Conservation (phyloP, 1,139 yeast genomes). For the Pichia cactophila region DNA sequence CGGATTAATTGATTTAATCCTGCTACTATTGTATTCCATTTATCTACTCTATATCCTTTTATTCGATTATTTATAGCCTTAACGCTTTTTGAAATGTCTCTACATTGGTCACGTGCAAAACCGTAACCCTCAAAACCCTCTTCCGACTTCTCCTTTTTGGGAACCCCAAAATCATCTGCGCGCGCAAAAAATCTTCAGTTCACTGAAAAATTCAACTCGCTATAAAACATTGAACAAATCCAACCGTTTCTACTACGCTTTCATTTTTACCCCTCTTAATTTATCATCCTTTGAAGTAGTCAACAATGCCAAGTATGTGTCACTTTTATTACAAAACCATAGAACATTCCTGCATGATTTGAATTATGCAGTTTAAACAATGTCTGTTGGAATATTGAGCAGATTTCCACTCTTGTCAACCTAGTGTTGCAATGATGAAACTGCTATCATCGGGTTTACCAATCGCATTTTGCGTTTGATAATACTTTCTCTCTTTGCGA, state of each 20-base stretch:
- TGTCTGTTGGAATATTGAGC: constrained; percentile 1
- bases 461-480: neutral
- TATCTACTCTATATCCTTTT: neutral
- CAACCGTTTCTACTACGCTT: neutral
- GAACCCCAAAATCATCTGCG: neutral
- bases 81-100: neutral
- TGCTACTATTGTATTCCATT: neutral
- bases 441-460: neutral
- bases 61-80: neutral
- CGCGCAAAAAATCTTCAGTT: neutral
- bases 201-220: neutral
- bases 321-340: neutral
- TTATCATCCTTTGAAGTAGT: constrained; percentile 1
- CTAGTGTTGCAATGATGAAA: neutral
- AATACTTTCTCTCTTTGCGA: neutral
- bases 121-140: neutral
- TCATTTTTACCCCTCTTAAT: neutral
- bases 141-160: neutral
- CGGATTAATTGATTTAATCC: constrained; percentile 5
- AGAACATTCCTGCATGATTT: constrained; percentile 4
- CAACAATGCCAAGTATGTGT: constrained; percentile 14
- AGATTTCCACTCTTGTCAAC: neutral
- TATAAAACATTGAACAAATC: neutral
- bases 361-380: constrained; percentile 9
- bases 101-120: neutral